phyloP scores from a whole-genome alignment of 768 basidiomycete genomes.

The Tephrocybe sp. region DNA sequence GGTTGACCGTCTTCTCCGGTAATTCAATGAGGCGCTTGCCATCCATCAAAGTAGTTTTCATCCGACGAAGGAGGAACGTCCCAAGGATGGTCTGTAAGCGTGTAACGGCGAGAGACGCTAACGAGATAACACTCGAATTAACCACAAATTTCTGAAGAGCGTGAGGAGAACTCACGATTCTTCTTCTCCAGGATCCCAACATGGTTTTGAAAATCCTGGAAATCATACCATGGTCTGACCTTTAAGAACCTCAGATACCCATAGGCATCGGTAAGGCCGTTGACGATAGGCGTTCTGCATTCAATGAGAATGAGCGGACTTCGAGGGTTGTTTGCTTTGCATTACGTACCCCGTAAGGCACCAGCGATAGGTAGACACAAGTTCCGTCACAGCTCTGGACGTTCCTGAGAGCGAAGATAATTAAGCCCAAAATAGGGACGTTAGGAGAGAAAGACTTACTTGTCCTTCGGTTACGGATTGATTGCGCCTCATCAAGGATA shows the following conservation, averaged over 20 bases:
- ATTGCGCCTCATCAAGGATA: constrained; percentile 58
- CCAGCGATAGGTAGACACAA: constrained; percentile 61
- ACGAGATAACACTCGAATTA: neutral
- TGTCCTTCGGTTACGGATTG: constrained; percentile 49
- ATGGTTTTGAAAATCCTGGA: constrained; percentile 36
- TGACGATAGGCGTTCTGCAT: constrained; percentile 62
- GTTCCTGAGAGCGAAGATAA: constrained; percentile 32
- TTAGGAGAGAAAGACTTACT: constrained; percentile 28
- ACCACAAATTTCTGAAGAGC: neutral
- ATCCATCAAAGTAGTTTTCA: constrained; percentile 62
- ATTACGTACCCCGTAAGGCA: constrained; percentile 55
- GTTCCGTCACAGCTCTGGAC: constrained; percentile 53
- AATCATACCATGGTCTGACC: constrained; percentile 50
- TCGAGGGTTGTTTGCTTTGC: neutral
- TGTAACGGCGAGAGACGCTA: constrained; percentile 52
- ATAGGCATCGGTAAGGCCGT: constrained; percentile 57
- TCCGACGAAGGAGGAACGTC: constrained; percentile 57
- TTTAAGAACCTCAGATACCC: constrained; percentile 42
- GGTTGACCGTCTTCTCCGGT: constrained; percentile 51
- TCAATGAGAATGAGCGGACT: neutral
- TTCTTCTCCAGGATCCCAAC: constrained; percentile 47
- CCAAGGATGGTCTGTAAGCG: constrained; percentile 60
- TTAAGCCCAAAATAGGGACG: neutral
- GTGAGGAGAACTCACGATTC: constrained; percentile 33
- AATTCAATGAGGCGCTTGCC: constrained; percentile 69